A percentile compares a stretch with the other conserved stretches of the same genome.
phyloP scores from a whole-genome alignment of 2,329 filamentous ascomycete genomes.

The Hymenoscyphus albidus region DNA sequence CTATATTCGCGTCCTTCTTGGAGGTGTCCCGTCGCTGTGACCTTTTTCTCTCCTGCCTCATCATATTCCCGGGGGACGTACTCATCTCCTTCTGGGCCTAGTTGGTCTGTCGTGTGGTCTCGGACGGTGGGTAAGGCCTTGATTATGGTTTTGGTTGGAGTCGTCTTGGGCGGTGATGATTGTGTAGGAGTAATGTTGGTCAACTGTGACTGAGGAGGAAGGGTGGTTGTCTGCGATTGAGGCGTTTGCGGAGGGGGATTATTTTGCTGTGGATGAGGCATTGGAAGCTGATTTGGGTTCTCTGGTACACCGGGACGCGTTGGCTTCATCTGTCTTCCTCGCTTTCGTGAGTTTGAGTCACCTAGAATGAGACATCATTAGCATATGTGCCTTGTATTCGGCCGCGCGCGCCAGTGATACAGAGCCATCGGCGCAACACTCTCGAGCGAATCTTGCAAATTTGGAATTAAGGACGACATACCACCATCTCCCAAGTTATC shows the following conservation, averaged over 20 bases:
- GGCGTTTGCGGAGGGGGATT: constrained; percentile 49
- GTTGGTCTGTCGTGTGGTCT: constrained; percentile 95
- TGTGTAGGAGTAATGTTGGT: constrained; percentile 41
- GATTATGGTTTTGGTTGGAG: constrained; percentile 76
- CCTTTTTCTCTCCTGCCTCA: constrained; percentile 91
- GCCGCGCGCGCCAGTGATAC: constrained; percentile 28
- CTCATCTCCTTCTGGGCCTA: constrained; percentile 85
- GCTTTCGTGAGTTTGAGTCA: constrained; percentile 40
- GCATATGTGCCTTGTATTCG: constrained; percentile 18
- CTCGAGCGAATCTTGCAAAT: constrained; percentile 12
- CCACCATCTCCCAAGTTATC: constrained; percentile 67
- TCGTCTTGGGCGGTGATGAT: constrained; percentile 69
- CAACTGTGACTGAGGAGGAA: constrained; percentile 33
- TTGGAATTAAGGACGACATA: constrained; percentile 48
- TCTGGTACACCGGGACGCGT: constrained; percentile 49
- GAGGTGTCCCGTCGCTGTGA: constrained; percentile 76
- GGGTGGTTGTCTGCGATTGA: constrained; percentile 40
- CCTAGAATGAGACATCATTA: constrained; percentile 35
- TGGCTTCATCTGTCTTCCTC: constrained; percentile 36
- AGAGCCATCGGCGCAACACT: constrained; percentile 25
- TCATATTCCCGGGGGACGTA: constrained; percentile 93
- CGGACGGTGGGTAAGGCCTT: constrained; percentile 94
- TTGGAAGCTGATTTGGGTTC: constrained; percentile 51
- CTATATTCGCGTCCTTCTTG: constrained; percentile 82
- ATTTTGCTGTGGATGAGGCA: constrained; percentile 41